Percentiles rank a stretch among this genome's conserved stretches.
Conservation (phyloP, 495 filamentous ascomycete genomes). For the Lophiostoma macrostomum region DNA sequence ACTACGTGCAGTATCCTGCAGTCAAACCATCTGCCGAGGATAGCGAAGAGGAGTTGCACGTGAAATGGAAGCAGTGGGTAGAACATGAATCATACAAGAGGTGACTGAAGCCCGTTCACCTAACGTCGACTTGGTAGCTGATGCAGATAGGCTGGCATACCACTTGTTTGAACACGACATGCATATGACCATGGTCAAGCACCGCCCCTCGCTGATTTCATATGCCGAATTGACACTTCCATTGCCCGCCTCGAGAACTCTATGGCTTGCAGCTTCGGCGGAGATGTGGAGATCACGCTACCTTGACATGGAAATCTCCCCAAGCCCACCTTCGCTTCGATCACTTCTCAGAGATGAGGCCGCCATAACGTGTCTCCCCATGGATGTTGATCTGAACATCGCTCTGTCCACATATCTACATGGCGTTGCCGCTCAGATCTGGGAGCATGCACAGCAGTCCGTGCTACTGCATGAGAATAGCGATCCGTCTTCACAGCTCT, state of each 20-base stretch:
- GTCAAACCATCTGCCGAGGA: neutral
- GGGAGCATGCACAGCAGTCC: constrained; percentile 5
- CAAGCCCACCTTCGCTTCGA: neutral
- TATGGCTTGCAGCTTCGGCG: constrained; percentile 1
- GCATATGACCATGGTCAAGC: constrained; percentile 5
- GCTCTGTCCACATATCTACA: neutral
- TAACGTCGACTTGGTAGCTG: neutral
- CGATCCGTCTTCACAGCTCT: constrained; percentile 3
- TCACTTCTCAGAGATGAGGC: constrained; percentile 1
- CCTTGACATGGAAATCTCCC: neutral
- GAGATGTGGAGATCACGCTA: neutral
- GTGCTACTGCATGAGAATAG: neutral
- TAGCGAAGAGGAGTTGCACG: neutral
- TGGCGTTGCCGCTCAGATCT: constrained; percentile 9
- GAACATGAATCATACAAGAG: constrained; percentile 2
- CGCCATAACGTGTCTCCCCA: neutral
- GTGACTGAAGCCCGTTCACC: neutral
- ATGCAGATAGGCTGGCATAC: constrained; percentile 3
- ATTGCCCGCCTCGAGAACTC: neutral
- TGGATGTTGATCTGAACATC: neutral
- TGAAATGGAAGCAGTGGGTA: neutral
- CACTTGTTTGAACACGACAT: constrained; percentile 7
- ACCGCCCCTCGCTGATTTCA: neutral
- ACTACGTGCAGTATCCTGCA: neutral
- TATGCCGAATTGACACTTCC: constrained; percentile 10